Percentiles rank a stretch among this genome's conserved stretches.
phyloP scores from a whole-genome alignment of 2,329 filamentous ascomycete species.

The Fusarium scirpi region DNA sequence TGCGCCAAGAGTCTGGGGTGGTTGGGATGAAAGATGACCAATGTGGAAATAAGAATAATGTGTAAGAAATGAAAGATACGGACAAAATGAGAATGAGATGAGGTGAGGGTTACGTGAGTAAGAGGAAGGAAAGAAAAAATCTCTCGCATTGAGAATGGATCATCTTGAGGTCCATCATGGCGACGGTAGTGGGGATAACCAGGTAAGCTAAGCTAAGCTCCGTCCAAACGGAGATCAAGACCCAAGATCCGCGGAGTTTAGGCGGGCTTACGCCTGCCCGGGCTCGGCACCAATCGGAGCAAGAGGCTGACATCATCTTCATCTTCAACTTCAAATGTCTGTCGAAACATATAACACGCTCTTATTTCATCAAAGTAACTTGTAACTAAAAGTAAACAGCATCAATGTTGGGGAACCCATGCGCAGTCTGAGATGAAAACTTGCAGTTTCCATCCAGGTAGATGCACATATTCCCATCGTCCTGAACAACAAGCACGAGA shows the following conservation, averaged over 20 bases:
- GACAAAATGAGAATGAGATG: neutral
- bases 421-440: neutral
- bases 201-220: constrained; percentile 27
- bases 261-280: constrained; percentile 29
- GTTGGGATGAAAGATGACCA: neutral
- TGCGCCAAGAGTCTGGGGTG: neutral
- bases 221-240: neutral
- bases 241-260: constrained; percentile 34
- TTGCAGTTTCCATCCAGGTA: neutral
- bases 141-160: constrained; percentile 22
- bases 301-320: constrained; percentile 21
- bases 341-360: neutral
- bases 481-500: neutral
- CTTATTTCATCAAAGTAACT: neutral
- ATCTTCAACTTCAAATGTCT: neutral
- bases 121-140: constrained; percentile 20
- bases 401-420: rapidly evolving
- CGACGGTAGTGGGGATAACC: constrained; percentile 1
- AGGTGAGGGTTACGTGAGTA: neutral
- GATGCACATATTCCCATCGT: neutral
- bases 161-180: constrained; percentile 15
- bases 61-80: neutral
- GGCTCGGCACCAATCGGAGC: constrained; percentile 28
- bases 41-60: neutral
- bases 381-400: neutral